A percentile compares a stretch with the other conserved stretches of the same genome.
Evolutionary conservation across 176 grass and related monocot species (phyloP).

Genomic region (Aegilops speltoides): DNA sequence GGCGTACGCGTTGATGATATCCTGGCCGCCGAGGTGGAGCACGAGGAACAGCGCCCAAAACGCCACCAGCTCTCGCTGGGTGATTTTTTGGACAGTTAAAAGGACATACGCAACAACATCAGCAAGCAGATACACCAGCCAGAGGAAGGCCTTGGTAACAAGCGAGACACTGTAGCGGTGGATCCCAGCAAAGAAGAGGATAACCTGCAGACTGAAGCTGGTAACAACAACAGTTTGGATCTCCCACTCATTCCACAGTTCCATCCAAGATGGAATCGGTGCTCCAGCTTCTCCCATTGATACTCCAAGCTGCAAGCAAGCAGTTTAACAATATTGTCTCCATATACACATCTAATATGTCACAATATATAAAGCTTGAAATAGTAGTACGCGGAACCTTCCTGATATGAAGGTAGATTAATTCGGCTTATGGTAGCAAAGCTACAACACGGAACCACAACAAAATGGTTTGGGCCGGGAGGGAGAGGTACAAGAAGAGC

Average conservation of each 20-base stretch:
- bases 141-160: too few species aligned
- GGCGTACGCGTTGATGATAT: too few species aligned
- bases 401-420: not conserved
- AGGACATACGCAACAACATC: too few species aligned
- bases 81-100: too few species aligned
- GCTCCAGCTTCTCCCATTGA: not conserved
- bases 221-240: too few species aligned
- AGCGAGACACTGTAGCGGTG: too few species aligned
- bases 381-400: not conserved
- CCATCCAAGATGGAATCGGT: not conserved
- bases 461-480: not conserved
- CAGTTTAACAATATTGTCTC: not conserved
- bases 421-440: not conserved
- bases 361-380: not conserved
- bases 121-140: too few species aligned
- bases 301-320: not conserved
- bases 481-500: not conserved
- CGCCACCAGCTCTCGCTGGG: too few species aligned
- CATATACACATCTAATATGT: not conserved
- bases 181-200: too few species aligned
- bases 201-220: too few species aligned
- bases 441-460: not conserved
- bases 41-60: too few species aligned
- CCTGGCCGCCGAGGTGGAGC: too few species aligned
- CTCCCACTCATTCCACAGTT: not conserved